Evolutionary conservation across 2,329 filamentous ascomycete genomes (phyloP), one percentile per base, ranked within the genome.

Genomic region (Furcasterigmium sp.): DNA sequence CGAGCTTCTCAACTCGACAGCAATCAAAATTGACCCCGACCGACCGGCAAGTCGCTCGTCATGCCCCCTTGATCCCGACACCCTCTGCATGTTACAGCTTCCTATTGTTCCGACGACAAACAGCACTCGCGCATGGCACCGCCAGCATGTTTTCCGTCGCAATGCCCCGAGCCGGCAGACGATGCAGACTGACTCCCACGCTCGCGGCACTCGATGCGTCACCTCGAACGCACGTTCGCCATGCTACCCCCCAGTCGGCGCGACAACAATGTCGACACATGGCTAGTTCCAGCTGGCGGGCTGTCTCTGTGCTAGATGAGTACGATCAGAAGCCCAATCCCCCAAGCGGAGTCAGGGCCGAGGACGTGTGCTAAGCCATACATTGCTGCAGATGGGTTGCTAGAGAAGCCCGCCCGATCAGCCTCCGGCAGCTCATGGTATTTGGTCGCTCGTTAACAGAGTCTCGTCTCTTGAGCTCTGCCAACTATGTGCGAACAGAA

Each of bases 401-500:
- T 50, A 87, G 85, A 57, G 89, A 95, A 61, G 91, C 91, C 39
- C 80, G 90, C 41, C 93, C 93, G n/a, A 96, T 98, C 60, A 95
- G 89, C 68, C 71, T 98, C 56, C 86, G 93, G 46, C 93, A 97
- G 67, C 78, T 98, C 56, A 97, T 95, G 69, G 94, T 97, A 57
- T 98, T 97, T 65, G 93, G 93, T 23, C 85, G 93, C 38, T 94
- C 91, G 18, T 70, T 98, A 60, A 96, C 91, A 38, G 91, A 97
- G 67, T 76, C 82, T 41, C 84, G 94, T 45, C 76, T 98, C 48
- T 80, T 98, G 53, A 91, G 87, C 67, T 96, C 91, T 35, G 93
- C 93, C 48, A 98, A 98, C 67, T 98, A 98, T 72, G 91, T 97
- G 41, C 86, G 93, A 45, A 90, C 90, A 5, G 93, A 98, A 69